These are phyloP conservation scores for Tothia fuscella DNA, from an alignment of 2,329 filamentous ascomycete genomes.

Conservation along the genomic window DNA sequence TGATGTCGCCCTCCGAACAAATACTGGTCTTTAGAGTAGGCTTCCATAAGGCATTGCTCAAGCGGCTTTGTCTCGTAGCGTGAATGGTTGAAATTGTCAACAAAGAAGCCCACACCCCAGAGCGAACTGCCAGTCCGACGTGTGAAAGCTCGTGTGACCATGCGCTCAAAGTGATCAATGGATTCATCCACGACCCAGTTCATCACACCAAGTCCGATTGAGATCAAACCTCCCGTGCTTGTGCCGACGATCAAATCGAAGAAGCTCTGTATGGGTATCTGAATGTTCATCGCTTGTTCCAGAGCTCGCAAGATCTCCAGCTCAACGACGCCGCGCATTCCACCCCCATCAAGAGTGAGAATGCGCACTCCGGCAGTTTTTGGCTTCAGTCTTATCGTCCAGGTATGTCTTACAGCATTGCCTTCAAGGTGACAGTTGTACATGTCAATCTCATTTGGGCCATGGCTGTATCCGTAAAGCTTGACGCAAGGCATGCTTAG, in stretches of 20 bases:
- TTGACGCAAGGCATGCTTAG: slow-evolving; percentile 32
- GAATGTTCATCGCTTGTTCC: background rate
- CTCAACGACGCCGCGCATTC: slow-evolving; percentile 8
- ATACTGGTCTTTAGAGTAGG: slow-evolving; percentile 24
- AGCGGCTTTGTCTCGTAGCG: slow-evolving; percentile 27
- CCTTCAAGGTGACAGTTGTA: slow-evolving; percentile 24
- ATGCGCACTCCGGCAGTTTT: slow-evolving; percentile 25
- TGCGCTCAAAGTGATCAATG: slow-evolving; percentile 26
- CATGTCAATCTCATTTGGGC: slow-evolving; percentile 13
- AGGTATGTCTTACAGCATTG: slow-evolving; percentile 12
- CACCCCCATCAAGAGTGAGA: slow-evolving; percentile 24
- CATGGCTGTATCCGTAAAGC: slow-evolving; percentile 18
- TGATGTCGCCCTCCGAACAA: slow-evolving; percentile 26
- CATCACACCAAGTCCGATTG: slow-evolving; percentile 29
- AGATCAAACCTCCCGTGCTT: slow-evolving; percentile 34
- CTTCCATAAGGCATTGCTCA: slow-evolving; percentile 21
- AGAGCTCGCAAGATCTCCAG: slow-evolving; percentile 9
- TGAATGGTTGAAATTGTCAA: slow-evolving; percentile 19
- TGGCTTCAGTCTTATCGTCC: slow-evolving; percentile 23
- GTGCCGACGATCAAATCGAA: slow-evolving; percentile 1
- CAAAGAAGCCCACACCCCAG: slow-evolving; percentile 22
- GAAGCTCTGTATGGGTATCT: background rate
- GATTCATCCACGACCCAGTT: slow-evolving; percentile 28
- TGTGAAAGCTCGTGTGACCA: slow-evolving; percentile 32
- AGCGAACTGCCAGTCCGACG: slow-evolving; percentile 21